Evolutionary conservation across 768 basidiomycete genomes (phyloP).

Genomic region (Kwoniella botswanensis): DNA sequence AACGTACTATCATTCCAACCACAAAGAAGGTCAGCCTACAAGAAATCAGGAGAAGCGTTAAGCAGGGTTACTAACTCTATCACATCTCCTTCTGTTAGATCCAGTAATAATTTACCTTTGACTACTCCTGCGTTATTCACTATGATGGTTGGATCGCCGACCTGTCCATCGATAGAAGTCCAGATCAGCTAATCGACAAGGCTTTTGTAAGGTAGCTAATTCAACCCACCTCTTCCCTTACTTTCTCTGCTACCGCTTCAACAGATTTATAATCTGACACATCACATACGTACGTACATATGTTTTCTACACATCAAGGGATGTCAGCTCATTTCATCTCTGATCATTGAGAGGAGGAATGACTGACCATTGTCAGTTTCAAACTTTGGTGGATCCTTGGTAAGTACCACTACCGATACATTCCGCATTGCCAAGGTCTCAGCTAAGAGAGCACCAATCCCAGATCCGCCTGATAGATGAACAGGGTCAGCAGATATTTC

Average conservation of each 20-base stretch:
- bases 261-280: constrained; percentile 89
- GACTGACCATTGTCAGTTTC: constrained; percentile 72
- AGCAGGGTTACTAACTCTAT: constrained; percentile 66
- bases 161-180: too few relatives aligned
- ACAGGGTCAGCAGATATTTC: too few relatives aligned
- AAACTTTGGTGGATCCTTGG: constrained; percentile 71
- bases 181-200: too few relatives aligned
- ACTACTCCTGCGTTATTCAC: constrained; percentile 96
- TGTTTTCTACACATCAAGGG: constrained; percentile 66
- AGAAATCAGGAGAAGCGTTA: too few relatives aligned
- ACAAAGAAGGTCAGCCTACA: too few relatives aligned
- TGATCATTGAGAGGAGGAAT: background rate
- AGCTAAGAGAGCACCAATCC: constrained; percentile 84
- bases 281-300: constrained; percentile 87
- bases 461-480: constrained; percentile 71
- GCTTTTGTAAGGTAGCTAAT: too few relatives aligned
- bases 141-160: constrained; percentile 85
- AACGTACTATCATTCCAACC: constrained; percentile 70
- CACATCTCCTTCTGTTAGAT: constrained; percentile 77
- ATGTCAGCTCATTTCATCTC: constrained; percentile 1
- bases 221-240: too few relatives aligned
- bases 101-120: constrained; percentile 83
- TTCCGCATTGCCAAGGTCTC: constrained; percentile 83
- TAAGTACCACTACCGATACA: constrained; percentile 82
- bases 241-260: constrained; percentile 70